Percentiles rank a stretch among this genome's conserved stretches.
Conservation (phyloP, 495 filamentous ascomycete genomes). For the Penicillium egyptiacum region DNA sequence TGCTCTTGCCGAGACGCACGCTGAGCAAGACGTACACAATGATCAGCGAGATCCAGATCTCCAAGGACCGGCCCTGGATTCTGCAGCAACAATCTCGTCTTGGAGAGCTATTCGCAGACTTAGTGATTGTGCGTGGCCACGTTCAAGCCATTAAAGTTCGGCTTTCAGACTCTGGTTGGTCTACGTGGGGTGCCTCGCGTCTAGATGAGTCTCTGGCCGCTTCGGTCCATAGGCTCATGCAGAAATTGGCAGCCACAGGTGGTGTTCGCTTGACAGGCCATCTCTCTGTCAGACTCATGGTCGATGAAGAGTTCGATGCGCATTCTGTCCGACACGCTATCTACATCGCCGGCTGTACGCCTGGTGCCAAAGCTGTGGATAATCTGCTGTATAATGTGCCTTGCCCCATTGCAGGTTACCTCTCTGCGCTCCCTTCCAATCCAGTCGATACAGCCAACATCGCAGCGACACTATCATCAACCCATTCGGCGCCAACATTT, state of each 20-base stretch:
- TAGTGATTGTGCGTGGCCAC: conserved; percentile 59
- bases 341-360: conserved; percentile 40
- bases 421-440: conserved; percentile 33
- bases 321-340: conserved; percentile 42
- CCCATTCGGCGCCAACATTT: background rate
- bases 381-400: conserved; percentile 29
- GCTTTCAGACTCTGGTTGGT: conserved; percentile 34
- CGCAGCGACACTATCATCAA: conserved; percentile 18
- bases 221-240: conserved; percentile 62
- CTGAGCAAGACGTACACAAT: conserved; percentile 53
- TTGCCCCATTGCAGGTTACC: conserved; percentile 35
- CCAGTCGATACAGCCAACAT: conserved; percentile 11
- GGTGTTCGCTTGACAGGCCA: conserved; percentile 63
- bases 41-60: conserved; percentile 56
- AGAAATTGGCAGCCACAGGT: conserved; percentile 50
- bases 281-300: conserved; percentile 64
- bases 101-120: conserved; percentile 67
- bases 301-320: conserved; percentile 47
- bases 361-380: conserved; percentile 33
- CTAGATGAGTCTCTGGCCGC: conserved; percentile 51
- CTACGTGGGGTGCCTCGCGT: conserved; percentile 56
- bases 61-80: conserved; percentile 58
- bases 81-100: conserved; percentile 66
- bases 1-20: conserved; percentile 56
- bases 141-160: conserved; percentile 66